Base-by-base conservation (phyloP, 2,329 filamentous ascomycete genomes). In the Fusarium veterinarium region DNA sequence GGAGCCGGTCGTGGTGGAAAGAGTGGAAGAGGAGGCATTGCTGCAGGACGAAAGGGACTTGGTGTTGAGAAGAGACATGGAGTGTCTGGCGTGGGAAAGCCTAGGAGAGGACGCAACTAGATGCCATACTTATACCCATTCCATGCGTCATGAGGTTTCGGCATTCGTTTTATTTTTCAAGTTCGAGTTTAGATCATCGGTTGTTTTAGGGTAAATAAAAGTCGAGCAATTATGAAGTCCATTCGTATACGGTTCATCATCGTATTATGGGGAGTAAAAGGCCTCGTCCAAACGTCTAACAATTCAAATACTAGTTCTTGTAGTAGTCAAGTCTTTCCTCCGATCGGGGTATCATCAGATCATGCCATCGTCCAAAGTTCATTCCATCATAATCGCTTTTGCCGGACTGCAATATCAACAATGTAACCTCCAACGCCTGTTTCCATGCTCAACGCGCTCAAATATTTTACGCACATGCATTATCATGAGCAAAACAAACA, bases 41-140 rank as follows among this genome's bases (percentile, higher is more conserved):
- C 83, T 9, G 81, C 81, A 49, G 85, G 85, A 9, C 80, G 87
- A 62, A 83, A 84, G 60, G 86, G 87, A 1, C 79, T 89, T 48
- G 88, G 87, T 19, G 83, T 84, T 58, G 85, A 86, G 44, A 87
- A 86, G 81, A 82, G 81, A 73, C 81, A 83, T 52, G 85, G 84
- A 8, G 75, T 81, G 41, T 79, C 81, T 16, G 82, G 83, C 57
- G 81, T 86, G n/a, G 83, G 80, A 58, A 87, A 87, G 78, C 79
- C 81, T 20, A 78, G 75, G 70, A 77, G 79, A 73, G 79, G 80
- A 60, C 76, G 79, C 68, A 80, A 77, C 70, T 80, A 77, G 69
- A 71, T 67, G 69, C 67, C 73, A 69, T 70, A 71, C 62, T 75
- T 78, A 78, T 77, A 78, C 76, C 76, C 74, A 68, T 74, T 78